Percentiles rank a stretch among this genome's conserved stretches.
Conservation (phyloP, 2,329 filamentous ascomycete genomes). For the Aspergillus udagawae region DNA sequence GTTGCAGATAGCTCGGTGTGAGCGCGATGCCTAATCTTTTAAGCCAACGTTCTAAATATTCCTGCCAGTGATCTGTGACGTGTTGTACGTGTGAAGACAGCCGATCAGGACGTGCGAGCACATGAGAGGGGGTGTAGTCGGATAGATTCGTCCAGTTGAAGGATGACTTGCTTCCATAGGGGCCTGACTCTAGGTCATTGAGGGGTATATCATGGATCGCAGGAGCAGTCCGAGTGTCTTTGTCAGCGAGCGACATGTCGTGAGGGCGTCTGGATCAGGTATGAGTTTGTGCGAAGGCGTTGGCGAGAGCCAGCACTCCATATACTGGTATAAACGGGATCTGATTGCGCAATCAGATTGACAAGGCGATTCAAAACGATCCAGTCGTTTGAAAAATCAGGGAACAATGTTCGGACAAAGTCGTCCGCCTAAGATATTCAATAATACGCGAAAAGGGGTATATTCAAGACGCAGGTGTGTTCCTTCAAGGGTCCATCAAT, state of each 20-base stretch:
- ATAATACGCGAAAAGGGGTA: background rate
- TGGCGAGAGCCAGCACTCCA: background rate
- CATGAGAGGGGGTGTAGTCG: constrained; percentile 21
- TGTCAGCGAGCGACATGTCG: constrained; percentile 14
- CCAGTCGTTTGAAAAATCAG: background rate
- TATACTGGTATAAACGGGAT: background rate
- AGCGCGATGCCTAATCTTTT: constrained; percentile 26
- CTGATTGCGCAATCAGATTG: background rate
- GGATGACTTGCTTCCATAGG: constrained; percentile 1
- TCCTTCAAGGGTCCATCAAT: background rate
- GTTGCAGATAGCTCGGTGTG: constrained; percentile 36
- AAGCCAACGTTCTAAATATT: constrained; percentile 18
- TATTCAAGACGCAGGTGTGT: background rate
- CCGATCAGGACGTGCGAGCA: constrained; percentile 15
- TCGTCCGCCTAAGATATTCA: background rate
- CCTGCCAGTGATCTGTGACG: constrained; percentile 22
- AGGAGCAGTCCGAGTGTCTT: constrained; percentile 15
- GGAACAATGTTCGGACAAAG: background rate
- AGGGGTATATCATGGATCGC: constrained; percentile 26
- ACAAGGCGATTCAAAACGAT: background rate
- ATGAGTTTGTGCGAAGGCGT: background rate
- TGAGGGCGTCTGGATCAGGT: background rate
- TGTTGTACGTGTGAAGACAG: constrained; percentile 16
- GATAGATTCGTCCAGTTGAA: constrained; percentile 21
- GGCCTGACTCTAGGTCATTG: constrained; percentile 25